Percentiles rank a stretch among this genome's conserved stretches.
These are phyloP conservation scores for Croton laevigatus DNA, from an alignment of 441 rosid species.

Conservation along the genomic window DNA sequence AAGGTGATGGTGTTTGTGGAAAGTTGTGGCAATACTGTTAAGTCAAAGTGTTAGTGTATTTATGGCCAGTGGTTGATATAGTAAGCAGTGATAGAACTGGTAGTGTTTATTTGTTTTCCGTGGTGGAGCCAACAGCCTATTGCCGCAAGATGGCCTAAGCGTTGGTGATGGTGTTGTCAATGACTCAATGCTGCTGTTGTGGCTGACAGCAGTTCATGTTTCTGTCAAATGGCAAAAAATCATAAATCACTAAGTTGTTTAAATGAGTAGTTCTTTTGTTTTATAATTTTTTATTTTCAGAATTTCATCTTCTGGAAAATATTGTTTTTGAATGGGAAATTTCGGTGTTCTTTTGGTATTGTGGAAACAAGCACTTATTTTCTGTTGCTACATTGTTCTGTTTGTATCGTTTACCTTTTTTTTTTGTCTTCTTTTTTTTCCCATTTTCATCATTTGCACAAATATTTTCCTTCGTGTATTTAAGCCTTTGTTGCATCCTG, in stretches of 20 bases:
- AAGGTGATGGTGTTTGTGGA: neutral
- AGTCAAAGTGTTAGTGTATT: neutral
- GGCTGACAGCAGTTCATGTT: too few species aligned
- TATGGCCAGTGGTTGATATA: neutral
- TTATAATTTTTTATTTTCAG: neutral
- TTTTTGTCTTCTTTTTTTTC: neutral
- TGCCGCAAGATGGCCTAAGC: neutral
- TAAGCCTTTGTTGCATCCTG: conserved; percentile 21
- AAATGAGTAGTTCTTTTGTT: neutral
- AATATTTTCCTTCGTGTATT: conserved; percentile 11
- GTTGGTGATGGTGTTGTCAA: neutral
- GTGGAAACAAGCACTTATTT: neutral
- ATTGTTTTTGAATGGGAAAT: neutral
- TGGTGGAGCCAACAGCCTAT: neutral
- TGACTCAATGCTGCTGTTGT: too few species aligned
- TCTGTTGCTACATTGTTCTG: neutral
- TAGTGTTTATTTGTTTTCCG: neutral
- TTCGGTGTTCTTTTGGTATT: neutral
- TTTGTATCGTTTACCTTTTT: neutral
- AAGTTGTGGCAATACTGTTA: neutral
- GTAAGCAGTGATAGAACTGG: neutral
- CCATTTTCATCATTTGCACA: conserved; percentile 10
- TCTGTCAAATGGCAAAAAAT: neutral
- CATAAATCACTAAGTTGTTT: too few species aligned
- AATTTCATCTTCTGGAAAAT: conserved; percentile 2